Percentiles rank a stretch among this genome's conserved stretches.
phyloP scores from a whole-genome alignment of 106 monocot genomes.

The Vanilla planifolia region DNA sequence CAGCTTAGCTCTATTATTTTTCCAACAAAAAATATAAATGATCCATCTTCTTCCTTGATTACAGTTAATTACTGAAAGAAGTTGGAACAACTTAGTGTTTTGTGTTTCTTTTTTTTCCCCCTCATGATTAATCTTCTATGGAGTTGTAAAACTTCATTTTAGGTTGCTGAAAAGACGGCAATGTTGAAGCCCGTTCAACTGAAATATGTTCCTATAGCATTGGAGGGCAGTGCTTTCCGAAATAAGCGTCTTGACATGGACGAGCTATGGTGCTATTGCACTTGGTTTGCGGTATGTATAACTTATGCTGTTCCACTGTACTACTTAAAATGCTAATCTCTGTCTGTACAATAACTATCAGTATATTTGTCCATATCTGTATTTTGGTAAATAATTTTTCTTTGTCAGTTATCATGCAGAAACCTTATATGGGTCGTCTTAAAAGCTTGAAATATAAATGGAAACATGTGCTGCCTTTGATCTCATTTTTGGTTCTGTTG shows the following conservation, averaged over 20 bases:
- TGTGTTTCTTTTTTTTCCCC: no score
- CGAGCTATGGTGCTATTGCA: conserved; percentile 71
- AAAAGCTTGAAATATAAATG: neutral
- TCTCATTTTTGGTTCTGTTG: neutral
- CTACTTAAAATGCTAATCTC: no score
- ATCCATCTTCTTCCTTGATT: neutral
- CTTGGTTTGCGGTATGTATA: conserved; percentile 69
- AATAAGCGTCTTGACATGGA: conserved; percentile 72
- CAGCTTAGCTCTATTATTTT: neutral
- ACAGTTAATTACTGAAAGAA: neutral
- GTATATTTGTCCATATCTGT: neutral
- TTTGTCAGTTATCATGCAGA: neutral
- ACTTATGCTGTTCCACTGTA: neutral
- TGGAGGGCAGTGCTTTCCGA: conserved; percentile 83
- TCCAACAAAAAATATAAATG: neutral
- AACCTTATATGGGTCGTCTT: neutral
- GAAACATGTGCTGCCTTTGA: conserved; percentile 1
- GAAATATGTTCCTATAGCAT: conserved; percentile 66
- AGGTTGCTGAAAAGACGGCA: conserved; percentile 88
- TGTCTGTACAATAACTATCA: no score
- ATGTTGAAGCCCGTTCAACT: conserved; percentile 66
- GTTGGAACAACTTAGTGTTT: neutral
- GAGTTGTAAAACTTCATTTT: conserved; percentile 8
- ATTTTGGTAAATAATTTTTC: no score
- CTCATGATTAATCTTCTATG: no score